Conservation (phyloP, 192 early-diverging fungal genomes). For the Entomortierella parvispora region DNA sequence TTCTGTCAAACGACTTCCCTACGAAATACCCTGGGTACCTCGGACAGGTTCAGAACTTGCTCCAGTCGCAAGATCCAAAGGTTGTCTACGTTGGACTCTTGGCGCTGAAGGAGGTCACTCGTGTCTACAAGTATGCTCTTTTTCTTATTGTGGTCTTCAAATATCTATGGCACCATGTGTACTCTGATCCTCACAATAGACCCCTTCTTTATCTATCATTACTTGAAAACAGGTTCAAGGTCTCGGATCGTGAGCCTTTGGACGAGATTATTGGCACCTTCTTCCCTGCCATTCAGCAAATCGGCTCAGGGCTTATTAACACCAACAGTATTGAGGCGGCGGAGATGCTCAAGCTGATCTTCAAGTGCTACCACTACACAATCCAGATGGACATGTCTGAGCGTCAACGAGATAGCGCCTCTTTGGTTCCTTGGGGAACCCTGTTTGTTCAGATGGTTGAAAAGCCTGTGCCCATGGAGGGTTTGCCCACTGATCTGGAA, state of each 20-base stretch:
- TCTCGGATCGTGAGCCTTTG: slow-evolving; percentile 69
- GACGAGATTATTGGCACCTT: slow-evolving; percentile 76
- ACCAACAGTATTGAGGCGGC: slow-evolving; percentile 79
- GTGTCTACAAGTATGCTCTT: slow-evolving; percentile 73
- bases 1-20: slow-evolving; percentile 83
- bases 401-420: slow-evolving; percentile 70
- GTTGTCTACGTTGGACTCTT: slow-evolving; percentile 81
- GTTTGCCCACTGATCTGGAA: slow-evolving; percentile 67
- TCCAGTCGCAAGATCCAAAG: slow-evolving; percentile 73
- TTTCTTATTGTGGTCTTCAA: slow-evolving; percentile 6
- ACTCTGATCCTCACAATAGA: too few relatives aligned
- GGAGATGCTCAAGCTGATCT: slow-evolving; percentile 83
- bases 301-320: slow-evolving; percentile 72
- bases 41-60: slow-evolving; percentile 67
- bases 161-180: slow-evolving; percentile 1
- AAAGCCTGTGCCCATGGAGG: slow-evolving; percentile 65
- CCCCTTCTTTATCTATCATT: too few relatives aligned
- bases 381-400: slow-evolving; percentile 74
- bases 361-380: slow-evolving; percentile 83
- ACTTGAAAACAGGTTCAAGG: slow-evolving; percentile 70
- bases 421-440: slow-evolving; percentile 90
- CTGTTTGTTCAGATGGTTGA: slow-evolving; percentile 84
- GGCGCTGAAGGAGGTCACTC: slow-evolving; percentile 83
- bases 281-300: slow-evolving; percentile 82
- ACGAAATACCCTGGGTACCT: slow-evolving; percentile 85